phyloP scores from a whole-genome alignment of 371 early-diverging fungal genomes.

The Saksenaea vasiformis region DNA sequence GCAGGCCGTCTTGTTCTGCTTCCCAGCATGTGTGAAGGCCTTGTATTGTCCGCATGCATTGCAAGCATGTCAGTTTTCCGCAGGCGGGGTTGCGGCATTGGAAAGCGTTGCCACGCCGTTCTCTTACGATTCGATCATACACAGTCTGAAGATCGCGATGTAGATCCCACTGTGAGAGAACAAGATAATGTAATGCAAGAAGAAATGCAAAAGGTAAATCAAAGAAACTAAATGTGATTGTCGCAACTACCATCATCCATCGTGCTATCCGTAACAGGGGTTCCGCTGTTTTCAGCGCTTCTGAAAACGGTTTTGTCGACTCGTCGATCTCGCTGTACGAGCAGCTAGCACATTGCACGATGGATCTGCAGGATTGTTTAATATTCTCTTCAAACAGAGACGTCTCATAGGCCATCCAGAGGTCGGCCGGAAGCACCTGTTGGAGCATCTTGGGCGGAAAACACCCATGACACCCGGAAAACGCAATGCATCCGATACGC shows the following conservation, averaged over 20 bases:
- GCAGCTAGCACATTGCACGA: conserved; percentile 57
- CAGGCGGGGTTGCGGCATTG: conserved; percentile 57
- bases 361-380: conserved; percentile 16
- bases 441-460: conserved; percentile 29
- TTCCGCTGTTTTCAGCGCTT: not conserved
- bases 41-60: conserved; percentile 46
- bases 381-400: conserved; percentile 43
- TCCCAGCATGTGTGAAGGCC: conserved; percentile 62
- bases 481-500: conserved; percentile 45
- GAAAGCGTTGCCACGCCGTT: conserved; percentile 40
- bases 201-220: conserved; percentile 5
- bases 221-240: conserved; percentile 10
- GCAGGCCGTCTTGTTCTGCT: conserved; percentile 54
- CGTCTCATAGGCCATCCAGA: conserved; percentile 44
- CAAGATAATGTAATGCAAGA: conserved; percentile 4
- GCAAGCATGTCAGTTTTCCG: conserved; percentile 45
- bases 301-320: conserved; percentile 17
- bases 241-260: conserved; percentile 35
- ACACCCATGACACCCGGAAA: conserved; percentile 39
- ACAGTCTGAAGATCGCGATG: conserved; percentile 30
- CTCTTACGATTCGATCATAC: conserved; percentile 29
- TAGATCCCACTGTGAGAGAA: conserved; percentile 36
- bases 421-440: conserved; percentile 27
- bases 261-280: conserved; percentile 8
- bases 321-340: conserved; percentile 55